phyloP scores from a whole-genome alignment of 805 yeast species.

The Suhomyces sp. region DNA sequence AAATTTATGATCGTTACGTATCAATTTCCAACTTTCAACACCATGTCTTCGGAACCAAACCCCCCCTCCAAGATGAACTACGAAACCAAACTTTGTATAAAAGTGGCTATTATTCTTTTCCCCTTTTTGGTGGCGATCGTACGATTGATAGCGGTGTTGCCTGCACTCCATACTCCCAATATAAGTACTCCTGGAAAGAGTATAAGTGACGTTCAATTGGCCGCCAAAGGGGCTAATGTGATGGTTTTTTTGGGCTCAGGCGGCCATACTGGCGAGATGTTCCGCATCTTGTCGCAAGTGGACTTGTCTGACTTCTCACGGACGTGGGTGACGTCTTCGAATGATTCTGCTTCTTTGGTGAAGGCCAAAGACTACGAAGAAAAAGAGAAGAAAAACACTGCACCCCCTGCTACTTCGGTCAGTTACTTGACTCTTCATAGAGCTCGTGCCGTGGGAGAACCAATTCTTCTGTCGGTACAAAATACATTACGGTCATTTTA shows the following conservation, averaged over 20 bases:
- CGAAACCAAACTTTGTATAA: constrained; percentile 18
- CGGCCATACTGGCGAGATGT: constrained; percentile 96
- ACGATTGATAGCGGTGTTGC: constrained; percentile 25
- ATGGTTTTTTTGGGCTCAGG: constrained; percentile 89
- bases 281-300: constrained; percentile 56
- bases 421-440: constrained; percentile 42
- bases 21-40: no score
- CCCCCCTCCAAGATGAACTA: no score
- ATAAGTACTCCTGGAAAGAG: not conserved
- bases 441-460: constrained; percentile 64
- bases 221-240: constrained; percentile 21
- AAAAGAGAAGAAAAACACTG: constrained; percentile 11
- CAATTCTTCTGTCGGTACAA: constrained; percentile 43
- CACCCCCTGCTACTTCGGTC: no score
- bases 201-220: constrained; percentile 4
- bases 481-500: constrained; percentile 43
- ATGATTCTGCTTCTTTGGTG: constrained; percentile 49
- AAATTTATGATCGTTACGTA: no score
- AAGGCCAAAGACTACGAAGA: constrained; percentile 41
- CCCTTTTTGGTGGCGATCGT: constrained; percentile 23
- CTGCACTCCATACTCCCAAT: constrained; percentile 11
- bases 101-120: constrained; percentile 14
- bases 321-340: constrained; percentile 48
- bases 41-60: no score
- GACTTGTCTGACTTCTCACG: constrained; percentile 25